Evolutionary conservation across 1,284 basidiomycete genomes (phyloP), one percentile per base, ranked within the genome.

Genomic region (Afroboletus lepidellus): DNA sequence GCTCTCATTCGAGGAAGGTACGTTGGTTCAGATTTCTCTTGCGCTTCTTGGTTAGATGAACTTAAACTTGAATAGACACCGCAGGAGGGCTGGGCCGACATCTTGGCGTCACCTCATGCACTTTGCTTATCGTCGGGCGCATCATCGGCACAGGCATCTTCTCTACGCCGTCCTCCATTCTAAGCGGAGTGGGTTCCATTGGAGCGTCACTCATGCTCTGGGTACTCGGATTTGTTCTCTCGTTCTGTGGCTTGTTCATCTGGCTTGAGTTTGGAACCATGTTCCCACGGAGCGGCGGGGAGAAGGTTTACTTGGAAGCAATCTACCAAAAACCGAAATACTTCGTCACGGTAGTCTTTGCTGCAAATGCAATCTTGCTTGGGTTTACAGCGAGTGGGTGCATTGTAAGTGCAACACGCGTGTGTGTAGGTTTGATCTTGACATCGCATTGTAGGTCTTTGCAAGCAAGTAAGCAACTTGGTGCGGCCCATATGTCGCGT

Each of bases 111-210:
- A 72, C 73, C 49, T 78, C 74, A 29, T 79, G 77, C 55, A 79
- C 78, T 0, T 71, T 80, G 53, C 65, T 79, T 11, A 78, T 68
- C 33, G 73, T 82, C 25, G 80, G 80, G 2, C 68, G 71, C 27
- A 77, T 83, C 45, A 80, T 83, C 45, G 83, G 83, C 0, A 83
- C 83, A 0, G 83, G 82, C 6, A 81, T 84, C 52, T 85, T 85
- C 66, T 81, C 82, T 1, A 84, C 83, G 0, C 80, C 82, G 0
- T 80, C 80, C 0, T 80, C 78, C 0, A 84, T 85, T 58, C 60
- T 82, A 27, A 63, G 57, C 0, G 73, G 76, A 0, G 76, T 79
- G 0, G 75, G 75, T 13, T 80, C 78, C 2, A 69, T 81, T 12
- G 81, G 80, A 8, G 77, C 79, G 2, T 79, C 77, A 0, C 67